These are phyloP conservation scores for Linnemannia zychae DNA, from an alignment of 192 early-diverging fungal genomes.

Conservation along the genomic window DNA sequence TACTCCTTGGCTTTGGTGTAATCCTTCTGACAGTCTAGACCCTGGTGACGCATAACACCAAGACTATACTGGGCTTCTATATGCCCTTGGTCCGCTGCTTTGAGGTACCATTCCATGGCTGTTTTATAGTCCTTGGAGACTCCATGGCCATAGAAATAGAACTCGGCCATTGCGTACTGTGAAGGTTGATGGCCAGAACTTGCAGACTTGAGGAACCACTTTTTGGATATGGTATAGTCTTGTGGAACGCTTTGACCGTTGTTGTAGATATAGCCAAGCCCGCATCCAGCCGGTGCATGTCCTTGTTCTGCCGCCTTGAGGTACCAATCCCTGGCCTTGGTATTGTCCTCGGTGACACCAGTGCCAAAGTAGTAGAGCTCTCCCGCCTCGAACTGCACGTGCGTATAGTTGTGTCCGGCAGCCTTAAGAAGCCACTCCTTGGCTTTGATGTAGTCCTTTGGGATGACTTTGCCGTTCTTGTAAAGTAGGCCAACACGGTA, in stretches of 20 bases:
- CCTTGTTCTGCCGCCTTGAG: not conserved
- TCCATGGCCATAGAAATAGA: no score
- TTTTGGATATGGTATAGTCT: no score
- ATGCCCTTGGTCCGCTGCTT: no score
- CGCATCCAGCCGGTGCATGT: not conserved
- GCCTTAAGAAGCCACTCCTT: not conserved
- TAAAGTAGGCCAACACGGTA: not conserved
- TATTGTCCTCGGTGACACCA: not conserved
- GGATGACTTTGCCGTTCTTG: no score
- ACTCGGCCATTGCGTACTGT: no score
- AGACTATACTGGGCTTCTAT: no score
- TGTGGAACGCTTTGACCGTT: not conserved
- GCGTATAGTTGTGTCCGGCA: not conserved
- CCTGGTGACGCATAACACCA: no score
- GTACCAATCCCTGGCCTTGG: not conserved
- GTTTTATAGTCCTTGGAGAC: no score
- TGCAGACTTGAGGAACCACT: not conserved
- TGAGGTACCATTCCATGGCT: no score
- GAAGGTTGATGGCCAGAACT: no score
- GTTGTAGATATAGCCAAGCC: not conserved
- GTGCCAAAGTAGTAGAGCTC: not conserved
- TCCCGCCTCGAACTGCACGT: not conserved
- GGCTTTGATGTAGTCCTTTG: no score
- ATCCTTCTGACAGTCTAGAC: no score
- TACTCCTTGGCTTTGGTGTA: not conserved